A percentile compares a stretch with the other conserved stretches of the same genome.
Evolutionary conservation across 2,329 filamentous ascomycete genomes (phyloP).

Genomic region (Lasiodiplodia sp.): DNA sequence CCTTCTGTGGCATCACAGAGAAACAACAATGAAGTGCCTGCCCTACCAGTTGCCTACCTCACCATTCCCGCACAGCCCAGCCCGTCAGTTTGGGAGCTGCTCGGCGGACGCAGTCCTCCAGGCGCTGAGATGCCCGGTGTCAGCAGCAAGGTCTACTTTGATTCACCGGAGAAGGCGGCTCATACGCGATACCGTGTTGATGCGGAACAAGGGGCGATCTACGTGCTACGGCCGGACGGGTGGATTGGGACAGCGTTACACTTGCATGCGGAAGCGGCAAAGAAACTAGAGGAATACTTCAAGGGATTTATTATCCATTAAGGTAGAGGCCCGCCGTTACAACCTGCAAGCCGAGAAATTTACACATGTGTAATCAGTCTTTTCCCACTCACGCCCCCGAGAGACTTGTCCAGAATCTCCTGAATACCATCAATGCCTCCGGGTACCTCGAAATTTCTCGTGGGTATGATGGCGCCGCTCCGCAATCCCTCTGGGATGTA

Average conservation of each 20-base stretch:
- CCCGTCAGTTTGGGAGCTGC: background rate
- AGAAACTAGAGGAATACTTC: background rate
- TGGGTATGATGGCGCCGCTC: conserved; percentile 35
- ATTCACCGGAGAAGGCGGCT: background rate
- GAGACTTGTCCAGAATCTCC: conserved; percentile 36
- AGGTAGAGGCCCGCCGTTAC: too few species aligned
- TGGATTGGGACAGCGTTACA: conserved; percentile 39
- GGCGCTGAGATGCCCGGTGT: background rate
- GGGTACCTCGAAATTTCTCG: conserved; percentile 35
- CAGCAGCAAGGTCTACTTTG: background rate
- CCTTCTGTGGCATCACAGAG: background rate
- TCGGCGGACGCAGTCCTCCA: background rate
- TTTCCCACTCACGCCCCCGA: conserved; percentile 41
- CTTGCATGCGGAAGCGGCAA: conserved; percentile 32
- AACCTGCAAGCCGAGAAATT: too few species aligned
- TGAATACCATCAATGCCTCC: conserved; percentile 38
- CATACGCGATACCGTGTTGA: conserved; percentile 41
- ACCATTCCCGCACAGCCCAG: background rate
- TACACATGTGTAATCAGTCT: conserved; percentile 41
- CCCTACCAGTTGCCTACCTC: background rate
- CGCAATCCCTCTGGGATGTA: conserved; percentile 38
- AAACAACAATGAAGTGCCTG: background rate
- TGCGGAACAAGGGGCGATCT: conserved; percentile 36
- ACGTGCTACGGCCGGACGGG: conserved; percentile 45
- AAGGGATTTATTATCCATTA: background rate